These are phyloP conservation scores for Pugionium cornutum DNA, from an alignment of 345 rosid genomes.

Conservation along the genomic window DNA sequence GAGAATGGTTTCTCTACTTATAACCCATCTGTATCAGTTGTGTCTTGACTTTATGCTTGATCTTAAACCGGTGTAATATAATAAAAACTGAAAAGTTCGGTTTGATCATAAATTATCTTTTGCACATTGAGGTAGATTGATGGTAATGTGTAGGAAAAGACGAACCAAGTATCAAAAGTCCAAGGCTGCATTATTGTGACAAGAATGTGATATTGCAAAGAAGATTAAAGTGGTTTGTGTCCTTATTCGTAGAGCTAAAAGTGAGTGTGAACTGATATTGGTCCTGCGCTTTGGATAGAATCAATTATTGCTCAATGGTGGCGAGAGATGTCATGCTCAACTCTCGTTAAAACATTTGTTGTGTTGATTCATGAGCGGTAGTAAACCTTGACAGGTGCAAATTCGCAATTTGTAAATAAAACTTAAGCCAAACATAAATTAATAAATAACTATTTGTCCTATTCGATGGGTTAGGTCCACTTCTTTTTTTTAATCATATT, in stretches of 20 bases:
- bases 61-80: conserved; percentile 27
- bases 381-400: conserved; percentile 11
- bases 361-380: background rate
- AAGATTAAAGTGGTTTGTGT: conserved; percentile 29
- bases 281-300: conserved; percentile 25
- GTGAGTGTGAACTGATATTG: conserved; percentile 11
- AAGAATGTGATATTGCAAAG: conserved; percentile 1
- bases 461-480: too few relatives aligned
- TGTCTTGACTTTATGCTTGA: conserved; percentile 31
- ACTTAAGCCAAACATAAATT: too few relatives aligned
- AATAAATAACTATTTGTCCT: too few relatives aligned
- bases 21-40: conserved; percentile 33
- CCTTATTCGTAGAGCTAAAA: conserved; percentile 17
- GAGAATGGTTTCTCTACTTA: conserved; percentile 30
- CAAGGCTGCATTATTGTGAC: conserved; percentile 15
- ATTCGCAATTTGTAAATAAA: conserved; percentile 17
- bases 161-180: conserved; percentile 13
- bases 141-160: conserved; percentile 16
- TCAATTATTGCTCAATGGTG: conserved; percentile 33
- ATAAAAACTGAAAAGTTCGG: conserved; percentile 25
- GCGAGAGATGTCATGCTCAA: conserved; percentile 25
- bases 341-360: background rate
- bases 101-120: conserved; percentile 23
- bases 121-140: conserved; percentile 21
- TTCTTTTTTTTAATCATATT: too few relatives aligned